Conservation (phyloP, 257 asterid genomes). For the Agastache rugosa region DNA sequence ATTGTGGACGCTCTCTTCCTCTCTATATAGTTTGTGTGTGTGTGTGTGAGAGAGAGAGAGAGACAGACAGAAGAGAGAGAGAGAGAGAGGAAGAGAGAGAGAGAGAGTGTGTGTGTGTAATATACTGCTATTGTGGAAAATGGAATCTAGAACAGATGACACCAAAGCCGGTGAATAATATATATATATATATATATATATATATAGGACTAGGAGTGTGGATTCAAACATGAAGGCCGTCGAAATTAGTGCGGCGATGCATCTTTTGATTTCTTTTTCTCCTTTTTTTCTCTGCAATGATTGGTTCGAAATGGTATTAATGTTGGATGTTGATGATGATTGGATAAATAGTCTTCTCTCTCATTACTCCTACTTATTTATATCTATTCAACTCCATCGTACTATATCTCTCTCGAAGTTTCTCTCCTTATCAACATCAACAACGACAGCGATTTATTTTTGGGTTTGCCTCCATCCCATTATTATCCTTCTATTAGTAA, state of each 20-base stretch:
- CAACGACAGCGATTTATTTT: not conserved
- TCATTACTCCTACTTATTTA: not conserved
- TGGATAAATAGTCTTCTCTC: constrained; percentile 12
- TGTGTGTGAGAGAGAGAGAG: not conserved
- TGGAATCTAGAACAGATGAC: not conserved
- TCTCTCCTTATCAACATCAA: not conserved
- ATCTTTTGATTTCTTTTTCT: too few relatives aligned
- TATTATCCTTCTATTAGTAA: too few relatives aligned
- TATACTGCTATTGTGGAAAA: not conserved
- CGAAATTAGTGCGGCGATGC: not conserved
- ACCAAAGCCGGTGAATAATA: not conserved
- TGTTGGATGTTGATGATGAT: constrained; percentile 5
- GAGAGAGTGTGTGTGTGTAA: not conserved
- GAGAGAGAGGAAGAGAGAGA: too few relatives aligned
- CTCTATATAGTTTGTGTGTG: not conserved
- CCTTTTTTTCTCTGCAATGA: not conserved
- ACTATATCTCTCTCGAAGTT: not conserved
- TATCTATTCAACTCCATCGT: too few relatives aligned
- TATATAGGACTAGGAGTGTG: too few relatives aligned
- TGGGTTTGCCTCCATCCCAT: not conserved
- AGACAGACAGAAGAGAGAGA: too few relatives aligned
- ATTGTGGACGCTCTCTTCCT: not conserved
- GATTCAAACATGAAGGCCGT: not conserved
- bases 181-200: too few relatives aligned
- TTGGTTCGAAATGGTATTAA: constrained; percentile 3